Evolutionary conservation across 371 early-diverging fungal genomes (phyloP), one percentile per base, ranked within the genome.

Genomic region (Actinomucor elegans): DNA sequence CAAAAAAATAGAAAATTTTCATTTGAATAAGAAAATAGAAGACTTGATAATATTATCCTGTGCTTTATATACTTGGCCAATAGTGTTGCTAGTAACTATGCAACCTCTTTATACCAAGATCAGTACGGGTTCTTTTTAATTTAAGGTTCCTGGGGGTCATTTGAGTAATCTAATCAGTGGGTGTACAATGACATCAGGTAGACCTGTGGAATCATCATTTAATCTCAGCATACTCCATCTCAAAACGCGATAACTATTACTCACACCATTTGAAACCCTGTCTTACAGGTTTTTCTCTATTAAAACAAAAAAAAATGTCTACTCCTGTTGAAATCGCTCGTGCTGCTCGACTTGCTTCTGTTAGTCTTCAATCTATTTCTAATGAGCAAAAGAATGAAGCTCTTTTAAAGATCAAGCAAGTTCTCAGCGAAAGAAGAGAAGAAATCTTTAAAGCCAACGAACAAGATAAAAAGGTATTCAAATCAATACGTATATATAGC

Each of bases 371-470:
- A 63, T 80, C 87, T 10, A 84, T 90, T 14, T 80, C 86, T 26
- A 69, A 83, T 28, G 71, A 76, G 18, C 88, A 94, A 66, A 94
- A 93, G 73, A 88, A 86, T 32, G 77, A 80, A 18, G 92, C 92
- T 11, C 79, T 97, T 17, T 59, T 74, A 41, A 81, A 81, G 40
- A 93, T 95, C 55, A 81, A 86, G 46, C 66, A 83, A 43, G 83
- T 83, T n/a, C 81, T 97, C 12, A 68, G 62, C 32, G 82, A 83
- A 34, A 76, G 88, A 33, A 81, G 84, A 53, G 75, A 77, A 32
- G 80, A 78, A 9, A 92, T 97, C 34, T 80, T 92, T 38, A 81
- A 77, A 27, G 94, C 92, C 40, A 96, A 97, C 71, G 75, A 75
- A 57, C 38, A 63, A 48, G 97, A 97, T 73, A 83, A 94, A 61